Evolutionary conservation across 176 grass and related monocot genomes (phyloP), one percentile per base, ranked within the genome.

Genomic region (Melocanna baccifera): DNA sequence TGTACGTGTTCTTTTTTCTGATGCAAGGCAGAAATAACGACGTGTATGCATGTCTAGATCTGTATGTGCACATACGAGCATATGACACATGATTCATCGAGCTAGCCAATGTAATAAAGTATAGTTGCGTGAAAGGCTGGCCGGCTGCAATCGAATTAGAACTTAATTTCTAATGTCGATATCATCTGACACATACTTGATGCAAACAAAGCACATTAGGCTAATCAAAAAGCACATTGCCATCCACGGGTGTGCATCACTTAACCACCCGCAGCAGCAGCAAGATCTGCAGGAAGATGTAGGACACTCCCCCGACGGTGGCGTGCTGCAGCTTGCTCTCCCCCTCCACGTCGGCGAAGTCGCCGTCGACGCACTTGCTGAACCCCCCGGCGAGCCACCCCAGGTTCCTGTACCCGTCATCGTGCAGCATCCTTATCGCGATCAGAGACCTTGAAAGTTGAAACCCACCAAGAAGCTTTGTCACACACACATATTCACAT

Each of bases 331-430:
- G 93, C 73, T 91, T 94, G 70, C 85, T 91, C 55, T 77, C 92
- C 66, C 91, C 93, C 77, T 96, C 89, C 43, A 96, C 81, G 20
- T 82, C 71, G 4, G 73, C 43, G 50, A 99, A 94, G 36, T 99
- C 93, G 16, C 70, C 81, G 26, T 91, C 90, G 9, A 64, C 77
- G 63, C 87, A 87, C 84, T 91, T 90, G 81, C 89, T 99, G 80
- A 99, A 96, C 26, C 96, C 93, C 1, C 96, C 93, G 51, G 88
- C 91, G 52, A 99, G 88, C 93, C 96, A 99, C 22, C 77, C 93
- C 52, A 99, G 81, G 89, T 88, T 96, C 85, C 77, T 86, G 83
- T 95, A 95, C 72, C 92, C 92, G 62, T 89, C 91, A 58, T 96
- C 73, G 77, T 96, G 84, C 63, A 99, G 83, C 83, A 89, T 85